Percentiles rank a stretch among this genome's conserved stretches.
Evolutionary conservation across 495 filamentous ascomycete species (phyloP).

Genomic region (Trichocladium uniseriatum): DNA sequence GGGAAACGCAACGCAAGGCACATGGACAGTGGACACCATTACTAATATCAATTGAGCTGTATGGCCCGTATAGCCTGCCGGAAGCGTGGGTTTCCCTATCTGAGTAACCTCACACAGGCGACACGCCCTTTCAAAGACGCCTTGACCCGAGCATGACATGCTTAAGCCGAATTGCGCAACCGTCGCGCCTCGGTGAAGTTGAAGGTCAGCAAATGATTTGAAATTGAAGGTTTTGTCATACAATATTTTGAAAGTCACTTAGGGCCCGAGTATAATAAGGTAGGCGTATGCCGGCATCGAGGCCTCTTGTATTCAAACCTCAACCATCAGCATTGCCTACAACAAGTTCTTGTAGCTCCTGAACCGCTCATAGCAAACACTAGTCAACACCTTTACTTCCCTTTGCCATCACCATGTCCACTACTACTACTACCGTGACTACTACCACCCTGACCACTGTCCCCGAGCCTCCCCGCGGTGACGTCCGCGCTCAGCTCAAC

Average conservation of each 20-base stretch:
- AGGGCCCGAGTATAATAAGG: too few relatives aligned
- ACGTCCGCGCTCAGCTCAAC: conserved; percentile 53
- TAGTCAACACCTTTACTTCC: not conserved
- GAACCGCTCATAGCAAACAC: too few relatives aligned
- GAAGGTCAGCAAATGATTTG: conserved; percentile 1
- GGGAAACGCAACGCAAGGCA: not conserved
- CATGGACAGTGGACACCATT: not conserved
- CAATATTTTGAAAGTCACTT: too few relatives aligned
- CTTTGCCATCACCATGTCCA: not conserved
- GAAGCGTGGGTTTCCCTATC: too few relatives aligned
- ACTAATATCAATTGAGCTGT: not conserved
- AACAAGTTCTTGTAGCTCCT: too few relatives aligned
- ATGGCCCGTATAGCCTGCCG: too few relatives aligned
- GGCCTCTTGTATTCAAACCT: too few relatives aligned
- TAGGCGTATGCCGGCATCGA: too few relatives aligned
- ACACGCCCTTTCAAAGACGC: too few relatives aligned
- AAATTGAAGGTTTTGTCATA: not conserved
- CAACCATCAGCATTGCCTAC: too few relatives aligned
- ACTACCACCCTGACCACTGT: conserved; percentile 1
- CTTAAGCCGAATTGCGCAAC: conserved; percentile 8
- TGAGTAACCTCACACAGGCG: too few relatives aligned
- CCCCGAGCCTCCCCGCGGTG: conserved; percentile 50
- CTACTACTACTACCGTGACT: conserved; percentile 21
- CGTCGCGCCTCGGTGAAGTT: not conserved
- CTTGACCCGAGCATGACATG: conserved; percentile 1